Evolutionary conservation across 768 basidiomycete genomes (phyloP).

Genomic region (Galerina marginata): DNA sequence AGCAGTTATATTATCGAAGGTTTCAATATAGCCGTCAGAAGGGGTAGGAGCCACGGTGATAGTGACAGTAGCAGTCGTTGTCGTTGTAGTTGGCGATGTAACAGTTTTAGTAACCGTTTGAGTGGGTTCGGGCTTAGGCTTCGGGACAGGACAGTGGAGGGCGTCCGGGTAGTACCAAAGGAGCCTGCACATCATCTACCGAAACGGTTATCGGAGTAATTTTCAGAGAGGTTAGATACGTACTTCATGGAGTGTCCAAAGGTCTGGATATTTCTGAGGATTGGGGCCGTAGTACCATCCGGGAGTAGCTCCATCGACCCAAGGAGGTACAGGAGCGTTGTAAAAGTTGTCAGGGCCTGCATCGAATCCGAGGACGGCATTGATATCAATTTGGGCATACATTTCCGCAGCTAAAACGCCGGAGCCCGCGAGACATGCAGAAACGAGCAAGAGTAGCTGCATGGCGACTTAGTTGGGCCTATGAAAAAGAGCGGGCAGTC

Average conservation of each 20-base stretch:
- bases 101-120: constrained; percentile 5
- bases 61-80: constrained; percentile 14
- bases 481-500: too few species aligned
- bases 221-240: too few species aligned
- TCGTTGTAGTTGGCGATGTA: constrained; percentile 5
- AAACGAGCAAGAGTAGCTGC: too few species aligned
- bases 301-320: constrained; percentile 31
- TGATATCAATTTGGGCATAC: too few species aligned
- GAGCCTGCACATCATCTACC: constrained; percentile 25
- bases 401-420: too few species aligned
- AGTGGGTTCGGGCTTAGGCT: constrained; percentile 14
- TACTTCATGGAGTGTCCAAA: constrained; percentile 30
- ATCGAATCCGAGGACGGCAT: constrained; percentile 17
- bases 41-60: constrained; percentile 23
- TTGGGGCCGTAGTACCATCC: constrained; percentile 46
- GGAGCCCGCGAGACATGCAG: too few species aligned
- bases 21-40: constrained; percentile 26
- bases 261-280: constrained; percentile 24
- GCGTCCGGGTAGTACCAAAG: constrained; percentile 29
- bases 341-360: constrained; percentile 33
- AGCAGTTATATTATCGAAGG: constrained; percentile 34
- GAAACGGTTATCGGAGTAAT: not conserved
- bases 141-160: constrained; percentile 31
- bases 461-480: too few species aligned
- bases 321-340: constrained; percentile 40